phyloP scores from a whole-genome alignment of 148 eudicot species.

The Chenopodium quinoa region DNA sequence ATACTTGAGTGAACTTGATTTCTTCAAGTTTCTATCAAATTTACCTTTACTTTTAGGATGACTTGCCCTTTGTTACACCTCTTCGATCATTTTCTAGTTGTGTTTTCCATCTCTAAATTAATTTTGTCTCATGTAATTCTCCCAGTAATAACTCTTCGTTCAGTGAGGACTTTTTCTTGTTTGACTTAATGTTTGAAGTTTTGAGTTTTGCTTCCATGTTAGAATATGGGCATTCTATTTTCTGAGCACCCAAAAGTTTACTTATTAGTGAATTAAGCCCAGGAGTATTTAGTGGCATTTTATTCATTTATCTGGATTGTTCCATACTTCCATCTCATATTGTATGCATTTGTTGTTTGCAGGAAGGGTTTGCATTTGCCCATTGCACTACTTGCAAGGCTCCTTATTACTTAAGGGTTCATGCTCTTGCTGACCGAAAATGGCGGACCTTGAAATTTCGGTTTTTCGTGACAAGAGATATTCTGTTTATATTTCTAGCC shows the following conservation, averaged over 20 bases:
- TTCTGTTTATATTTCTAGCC: slow-evolving; percentile 74
- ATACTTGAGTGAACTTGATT: background rate
- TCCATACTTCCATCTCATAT: background rate
- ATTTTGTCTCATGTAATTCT: no score
- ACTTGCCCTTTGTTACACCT: background rate
- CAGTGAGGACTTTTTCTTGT: background rate
- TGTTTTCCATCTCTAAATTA: no score
- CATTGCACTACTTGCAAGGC: slow-evolving; percentile 99
- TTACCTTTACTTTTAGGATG: background rate
- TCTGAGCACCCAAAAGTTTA: background rate
- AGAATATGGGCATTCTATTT: background rate
- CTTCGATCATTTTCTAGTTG: background rate
- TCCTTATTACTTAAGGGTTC: slow-evolving; percentile 87
- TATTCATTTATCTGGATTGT: background rate
- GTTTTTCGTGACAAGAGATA: slow-evolving; percentile 93
- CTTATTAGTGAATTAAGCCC: background rate
- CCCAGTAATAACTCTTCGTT: background rate
- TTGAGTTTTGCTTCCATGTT: background rate
- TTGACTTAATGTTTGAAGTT: background rate
- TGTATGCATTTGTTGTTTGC: slow-evolving; percentile 29
- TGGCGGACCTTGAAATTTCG: slow-evolving; percentile 94
- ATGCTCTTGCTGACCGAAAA: slow-evolving; percentile 79
- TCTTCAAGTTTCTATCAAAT: background rate
- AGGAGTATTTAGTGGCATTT: background rate
- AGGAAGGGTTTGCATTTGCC: slow-evolving; percentile 98